Conservation (phyloP, 169 alveolate genomes). For the Pseudocohnilembus persalinus region DNA sequence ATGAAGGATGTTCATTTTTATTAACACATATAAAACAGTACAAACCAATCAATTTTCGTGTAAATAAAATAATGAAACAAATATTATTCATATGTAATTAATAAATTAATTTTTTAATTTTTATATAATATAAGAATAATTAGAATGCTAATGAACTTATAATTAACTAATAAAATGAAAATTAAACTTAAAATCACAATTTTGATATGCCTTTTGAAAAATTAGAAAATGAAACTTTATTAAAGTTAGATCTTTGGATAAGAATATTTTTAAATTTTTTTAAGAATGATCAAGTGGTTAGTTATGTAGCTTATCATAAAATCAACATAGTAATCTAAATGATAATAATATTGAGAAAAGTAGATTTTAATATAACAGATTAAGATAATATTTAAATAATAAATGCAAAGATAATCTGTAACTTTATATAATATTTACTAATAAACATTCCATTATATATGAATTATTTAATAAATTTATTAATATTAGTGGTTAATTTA, state of each 20-base stretch:
- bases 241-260: constrained; percentile 16
- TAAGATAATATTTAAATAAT: neutral
- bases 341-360: neutral
- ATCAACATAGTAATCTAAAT: neutral
- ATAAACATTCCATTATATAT: no score
- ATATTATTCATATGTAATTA: no score
- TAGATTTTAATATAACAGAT: neutral
- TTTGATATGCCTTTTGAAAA: neutral
- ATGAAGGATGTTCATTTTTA: constrained; percentile 12
- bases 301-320: neutral
- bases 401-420: no score
- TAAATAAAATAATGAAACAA: no score
- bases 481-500: neutral
- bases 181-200: neutral
- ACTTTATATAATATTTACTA: no score
- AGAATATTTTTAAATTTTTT: constrained; percentile 10
- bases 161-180: no score
- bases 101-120: no score
- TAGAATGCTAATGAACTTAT: no score
- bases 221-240: constrained; percentile 3
- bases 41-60: no score
- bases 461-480: no score
- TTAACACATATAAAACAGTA: constrained; percentile 3
- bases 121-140: no score
- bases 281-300: constrained; percentile 8